These are phyloP conservation scores for Colletotrichum sublineola DNA, from an alignment of 2,329 filamentous ascomycete genomes.

Conservation along the genomic window DNA sequence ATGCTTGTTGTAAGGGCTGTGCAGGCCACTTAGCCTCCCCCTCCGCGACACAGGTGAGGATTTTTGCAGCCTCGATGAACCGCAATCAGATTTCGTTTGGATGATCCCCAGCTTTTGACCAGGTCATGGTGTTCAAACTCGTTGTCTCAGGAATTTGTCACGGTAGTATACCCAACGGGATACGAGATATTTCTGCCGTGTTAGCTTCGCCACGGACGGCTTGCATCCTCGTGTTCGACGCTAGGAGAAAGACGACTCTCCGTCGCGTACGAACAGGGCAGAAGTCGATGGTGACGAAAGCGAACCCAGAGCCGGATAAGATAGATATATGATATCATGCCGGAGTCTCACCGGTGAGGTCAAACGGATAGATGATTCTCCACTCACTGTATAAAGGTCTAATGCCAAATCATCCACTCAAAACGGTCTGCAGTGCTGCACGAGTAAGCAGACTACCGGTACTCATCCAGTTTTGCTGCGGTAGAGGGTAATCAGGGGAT, in stretches of 20 bases:
- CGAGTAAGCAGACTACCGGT: not conserved
- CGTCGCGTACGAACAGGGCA: not conserved
- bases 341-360: not conserved
- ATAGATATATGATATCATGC: not conserved
- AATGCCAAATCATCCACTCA: not conserved
- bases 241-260: not conserved
- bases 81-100: constrained; percentile 30
- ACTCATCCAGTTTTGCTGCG: not conserved
- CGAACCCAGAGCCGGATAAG: not conserved
- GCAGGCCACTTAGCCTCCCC: constrained; percentile 16
- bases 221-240: constrained; percentile 13
- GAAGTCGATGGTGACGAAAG: not conserved
- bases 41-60: constrained; percentile 37
- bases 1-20: constrained; percentile 36
- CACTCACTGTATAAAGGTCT: not conserved
- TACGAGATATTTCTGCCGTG: not conserved
- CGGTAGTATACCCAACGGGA: not conserved
- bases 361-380: not conserved
- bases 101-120: constrained; percentile 2
- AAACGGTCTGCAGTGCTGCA: not conserved
- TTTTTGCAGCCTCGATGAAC: constrained; percentile 10
- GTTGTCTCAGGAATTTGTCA: constrained; percentile 38
- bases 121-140: constrained; percentile 8
- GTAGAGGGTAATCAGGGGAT: not conserved
- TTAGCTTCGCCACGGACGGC: not conserved